These are phyloP conservation scores for Coleophoma crateriformis DNA, from an alignment of 2,329 filamentous ascomycete genomes.

Conservation along the genomic window DNA sequence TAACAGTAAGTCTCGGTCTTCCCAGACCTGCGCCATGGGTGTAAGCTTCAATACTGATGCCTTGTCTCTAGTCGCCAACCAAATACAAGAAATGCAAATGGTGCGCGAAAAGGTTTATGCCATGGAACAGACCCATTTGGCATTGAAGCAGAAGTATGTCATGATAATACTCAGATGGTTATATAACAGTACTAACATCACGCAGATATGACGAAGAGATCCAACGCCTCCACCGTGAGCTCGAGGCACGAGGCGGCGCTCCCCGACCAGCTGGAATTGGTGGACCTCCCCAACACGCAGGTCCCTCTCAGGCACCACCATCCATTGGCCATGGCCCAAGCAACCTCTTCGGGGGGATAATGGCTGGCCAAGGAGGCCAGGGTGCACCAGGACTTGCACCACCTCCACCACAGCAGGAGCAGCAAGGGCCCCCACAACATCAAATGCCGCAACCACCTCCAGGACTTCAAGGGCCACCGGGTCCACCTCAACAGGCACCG, in stretches of 20 bases:
- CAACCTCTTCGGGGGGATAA: slow-evolving; percentile 92
- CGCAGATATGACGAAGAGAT: slow-evolving; percentile 91
- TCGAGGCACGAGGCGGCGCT: slow-evolving; percentile 65
- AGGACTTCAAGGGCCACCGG: slow-evolving; percentile 47
- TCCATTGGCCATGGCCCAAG: slow-evolving; percentile 81
- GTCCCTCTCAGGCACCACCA: slow-evolving; percentile 76
- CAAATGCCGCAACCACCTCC: slow-evolving; percentile 74
- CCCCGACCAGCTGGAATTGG: slow-evolving; percentile 63
- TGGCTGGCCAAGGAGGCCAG: slow-evolving; percentile 81
- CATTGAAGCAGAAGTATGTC: slow-evolving; percentile 84
- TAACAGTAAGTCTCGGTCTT: slow-evolving; percentile 65
- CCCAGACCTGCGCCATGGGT: background rate
- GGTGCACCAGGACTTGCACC: slow-evolving; percentile 80
- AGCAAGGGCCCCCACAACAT: slow-evolving; percentile 46
- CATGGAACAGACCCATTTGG: slow-evolving; percentile 84
- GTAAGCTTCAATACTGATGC: too few relatives aligned
- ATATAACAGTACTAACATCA: slow-evolving; percentile 4
- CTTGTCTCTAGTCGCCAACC: slow-evolving; percentile 63
- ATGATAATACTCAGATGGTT: background rate
- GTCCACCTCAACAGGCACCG: slow-evolving; percentile 56
- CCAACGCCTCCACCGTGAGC: slow-evolving; percentile 75
- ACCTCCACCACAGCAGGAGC: slow-evolving; percentile 57
- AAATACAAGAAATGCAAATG: slow-evolving; percentile 92
- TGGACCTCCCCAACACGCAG: slow-evolving; percentile 70
- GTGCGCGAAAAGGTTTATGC: slow-evolving; percentile 90